Base-by-base conservation (phyloP, 2,329 filamentous ascomycete genomes). In the Cercospora sp. region DNA sequence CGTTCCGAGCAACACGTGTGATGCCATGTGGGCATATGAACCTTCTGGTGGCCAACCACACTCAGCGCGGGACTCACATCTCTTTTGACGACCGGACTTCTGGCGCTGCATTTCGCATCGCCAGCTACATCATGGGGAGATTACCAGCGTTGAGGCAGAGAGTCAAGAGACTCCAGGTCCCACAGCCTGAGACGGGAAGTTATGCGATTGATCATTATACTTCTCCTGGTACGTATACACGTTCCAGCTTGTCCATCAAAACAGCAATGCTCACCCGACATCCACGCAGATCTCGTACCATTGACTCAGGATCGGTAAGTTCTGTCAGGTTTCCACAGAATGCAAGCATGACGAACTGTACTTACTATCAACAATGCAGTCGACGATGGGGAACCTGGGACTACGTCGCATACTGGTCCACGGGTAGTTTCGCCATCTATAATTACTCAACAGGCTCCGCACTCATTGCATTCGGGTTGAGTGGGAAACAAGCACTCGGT, bases 361-460 rank as follows among this genome's bases (percentile, higher is more conserved):
- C 30, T 60, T 16, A 45, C 28, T 28, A 2, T 2, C 0, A 13
- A 3, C 12, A 23, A 5, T 5, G 30, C 4, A 66, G 59, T 28
- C 62, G 67, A 23, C 55, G 45, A 26, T 69, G 67, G 65, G 48
- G 58, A 8, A 48, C 18, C 1, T 61, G 61, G 65, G 58, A 65
- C 33, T 69, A 62, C 12, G 58, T 67, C 6, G 28, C 60, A 12
- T 70, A 51, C 51, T 70, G 68, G 68, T 67, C 63, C 13, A 70
- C 68, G 0, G 68, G 68, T 13, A 60, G 67, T 31, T 70, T 70
- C 39, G 68, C 68, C 55, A 70, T 70, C 10, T 70, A 70, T 36
- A 70, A 70, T 51, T 70, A 70, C 61, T 70, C 68, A 8, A 70
- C 68, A 5, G 68, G 68, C 18, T 68, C 66, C 3, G 68, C 68